Base-by-base conservation (phyloP, 495 filamentous ascomycete genomes). In the Xylaria bambusicola region DNA sequence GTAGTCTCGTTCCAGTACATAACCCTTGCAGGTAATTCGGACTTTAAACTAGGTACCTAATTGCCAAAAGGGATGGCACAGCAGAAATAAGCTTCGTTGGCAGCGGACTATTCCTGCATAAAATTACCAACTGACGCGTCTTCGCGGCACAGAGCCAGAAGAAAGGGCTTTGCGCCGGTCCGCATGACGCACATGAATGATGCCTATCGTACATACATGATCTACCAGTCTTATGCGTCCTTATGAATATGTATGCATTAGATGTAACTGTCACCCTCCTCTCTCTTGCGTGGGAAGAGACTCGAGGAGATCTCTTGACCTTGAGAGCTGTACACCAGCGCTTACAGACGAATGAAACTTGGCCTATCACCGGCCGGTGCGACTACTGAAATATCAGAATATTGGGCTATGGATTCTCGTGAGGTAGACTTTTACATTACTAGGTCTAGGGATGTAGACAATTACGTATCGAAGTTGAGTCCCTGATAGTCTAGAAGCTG, bases 71-170 rank as follows among this genome's bases (percentile, higher is more conserved):
- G 23, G 3, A 29, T n/a, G 24, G 21, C 38, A 17, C 21, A 40
- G 21, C 1, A 18, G 33, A 26, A 27, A 27, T 18, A 31, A 31
- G 52, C 52, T 40, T 18, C 17, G 24, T 31, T 6, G 40, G 40
- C 18, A n/a, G 52, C 27, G 21, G 35, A 31, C 17, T 21, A 2
- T 44, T 47, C 24, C 10, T 24, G 29, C 36, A n/a, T 27, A 13
- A 20, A 24, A 23, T n/a, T 47, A 35, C 53, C 53, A 56, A n/a
- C 52, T 54, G 52, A 33, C 36, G 53, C 53, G 15, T 20, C 41
- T 56, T 24, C 18, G 27, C 41, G 40, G 40, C 41, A 56, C 41
- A 15, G 40, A 56, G 15, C 29, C 29, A 33, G 29, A 5, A 33
- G 27, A 24, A 10, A 46, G 12, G 41, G 41, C 17, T 26, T 10